phyloP scores from a whole-genome alignment of 495 filamentous ascomycete species.

The Talaromyces borbonicus region DNA sequence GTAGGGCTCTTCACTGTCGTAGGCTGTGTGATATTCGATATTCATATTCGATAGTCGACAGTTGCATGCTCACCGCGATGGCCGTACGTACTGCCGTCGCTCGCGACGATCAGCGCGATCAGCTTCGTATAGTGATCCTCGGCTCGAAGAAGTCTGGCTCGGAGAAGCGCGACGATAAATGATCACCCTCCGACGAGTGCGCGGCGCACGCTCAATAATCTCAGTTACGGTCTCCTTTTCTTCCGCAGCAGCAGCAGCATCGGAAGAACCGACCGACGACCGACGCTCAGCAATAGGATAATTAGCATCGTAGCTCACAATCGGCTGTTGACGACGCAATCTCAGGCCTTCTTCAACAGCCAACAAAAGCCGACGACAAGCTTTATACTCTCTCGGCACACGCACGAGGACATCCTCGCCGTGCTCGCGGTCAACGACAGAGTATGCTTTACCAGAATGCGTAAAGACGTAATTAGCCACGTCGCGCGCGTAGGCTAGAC shows the following conservation, averaged over 20 bases:
- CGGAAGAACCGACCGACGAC: background rate
- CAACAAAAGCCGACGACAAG: slow-evolving; percentile 33
- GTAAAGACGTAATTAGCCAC: slow-evolving; percentile 42
- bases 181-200: slow-evolving; percentile 24
- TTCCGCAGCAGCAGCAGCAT: background rate
- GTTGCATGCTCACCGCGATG: background rate
- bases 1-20: no score
- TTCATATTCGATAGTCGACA: background rate
- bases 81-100: slow-evolving; percentile 6
- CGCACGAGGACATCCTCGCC: slow-evolving; percentile 36
- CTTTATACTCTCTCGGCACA: slow-evolving; percentile 31
- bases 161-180: slow-evolving; percentile 31
- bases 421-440: slow-evolving; percentile 35
- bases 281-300: slow-evolving; percentile 28
- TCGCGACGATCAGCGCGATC: slow-evolving; percentile 28
- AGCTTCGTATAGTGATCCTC: slow-evolving; percentile 8
- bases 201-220: slow-evolving; percentile 32
- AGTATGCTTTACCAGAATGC: slow-evolving; percentile 37
- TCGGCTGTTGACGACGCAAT: slow-evolving; percentile 17
- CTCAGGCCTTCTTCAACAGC: slow-evolving; percentile 39
- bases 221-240: slow-evolving; percentile 12
- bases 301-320: slow-evolving; percentile 33
- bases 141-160: slow-evolving; percentile 32
- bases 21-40: background rate
- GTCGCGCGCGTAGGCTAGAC: slow-evolving; percentile 33